phyloP scores from a whole-genome alignment of 1,284 basidiomycete genomes.

The Ganoderma meredithae region DNA sequence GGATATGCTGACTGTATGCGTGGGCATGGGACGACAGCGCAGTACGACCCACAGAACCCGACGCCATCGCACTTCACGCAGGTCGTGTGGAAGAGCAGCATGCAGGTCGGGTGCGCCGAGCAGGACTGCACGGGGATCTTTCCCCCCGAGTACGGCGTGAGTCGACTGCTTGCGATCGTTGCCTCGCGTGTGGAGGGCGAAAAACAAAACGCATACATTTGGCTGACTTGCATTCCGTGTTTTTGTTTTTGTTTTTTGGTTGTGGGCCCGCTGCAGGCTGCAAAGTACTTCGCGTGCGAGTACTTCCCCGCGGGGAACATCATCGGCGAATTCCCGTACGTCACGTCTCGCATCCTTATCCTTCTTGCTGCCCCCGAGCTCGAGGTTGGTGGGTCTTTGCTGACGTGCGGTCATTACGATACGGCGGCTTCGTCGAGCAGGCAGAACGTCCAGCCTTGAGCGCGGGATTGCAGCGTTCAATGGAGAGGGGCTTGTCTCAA shows the following conservation, averaged over 20 bases:
- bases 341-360: conserved; percentile 27
- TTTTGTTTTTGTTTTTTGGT: neutral
- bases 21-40: conserved; percentile 42
- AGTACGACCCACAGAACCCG: conserved; percentile 66
- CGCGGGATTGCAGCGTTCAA: neutral
- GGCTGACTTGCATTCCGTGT: too few species aligned
- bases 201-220: too few species aligned
- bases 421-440: conserved; percentile 27
- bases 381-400: neutral
- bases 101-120: conserved; percentile 68
- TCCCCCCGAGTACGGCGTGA: conserved; percentile 56
- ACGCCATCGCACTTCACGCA: conserved; percentile 74
- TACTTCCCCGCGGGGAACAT: conserved; percentile 71
- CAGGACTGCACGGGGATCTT: conserved; percentile 61
- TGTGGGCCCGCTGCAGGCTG: conserved; percentile 43
- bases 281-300: conserved; percentile 72
- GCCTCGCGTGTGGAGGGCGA: too few species aligned
- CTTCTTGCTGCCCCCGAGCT: neutral
- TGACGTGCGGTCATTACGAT: neutral
- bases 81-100: conserved; percentile 71
- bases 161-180: conserved; percentile 36
- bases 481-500: too few species aligned
- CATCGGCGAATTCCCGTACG: conserved; percentile 66
- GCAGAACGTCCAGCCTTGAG: conserved; percentile 40
- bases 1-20: too few species aligned